Base-by-base conservation (phyloP, 805 yeast genomes). In the Danielia reshetovae region DNA sequence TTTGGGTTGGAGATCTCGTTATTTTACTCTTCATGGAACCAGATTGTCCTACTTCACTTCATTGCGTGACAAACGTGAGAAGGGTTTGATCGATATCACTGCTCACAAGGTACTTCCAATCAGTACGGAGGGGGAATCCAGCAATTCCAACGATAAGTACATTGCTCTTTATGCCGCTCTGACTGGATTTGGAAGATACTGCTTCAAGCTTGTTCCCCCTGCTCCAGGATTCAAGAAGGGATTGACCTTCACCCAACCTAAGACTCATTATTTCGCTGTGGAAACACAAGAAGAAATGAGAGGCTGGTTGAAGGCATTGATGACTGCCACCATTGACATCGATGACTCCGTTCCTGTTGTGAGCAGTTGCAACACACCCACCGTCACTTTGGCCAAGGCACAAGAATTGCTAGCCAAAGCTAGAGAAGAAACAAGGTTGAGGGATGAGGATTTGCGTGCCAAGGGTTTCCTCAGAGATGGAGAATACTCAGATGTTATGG, bases 211-310 rank as follows among this genome's bases (percentile, higher is more conserved):
- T 9, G 77, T 89, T 3, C 99, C 99, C 7, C 99, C 99, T 0
- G 95, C 95, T 2, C 97, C 97, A 0, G 99, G 99, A 0, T 85
- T 90, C 34, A 81, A 82, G 46, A 90, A 89, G 62, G 97, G 97
- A 0, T 75, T 93, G 38, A 89, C 96, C 0, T 93, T 93, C 58
- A 93, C 99, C 0, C 96, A 89, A 45, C 98, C 96, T 18, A 86
- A 88, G 46, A 85, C 88, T 6, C 98, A 93, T 52, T 93, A 83
- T 59, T 93, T 93, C 71, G 97, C 97, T 0, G 96, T 90, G 28
- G 97, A 93, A 32, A 74, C 86, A 0, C 76, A 72, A 38, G 95
- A 87, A 32, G 97, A 90, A 44, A 84, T 90, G 96, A 73, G 96
- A 54, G 75, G 74, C 2, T 93, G 99, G 99, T 79, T 89, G 79